These are phyloP conservation scores for Tricholoma terreum DNA, from an alignment of 768 basidiomycete genomes.

Conservation along the genomic window DNA sequence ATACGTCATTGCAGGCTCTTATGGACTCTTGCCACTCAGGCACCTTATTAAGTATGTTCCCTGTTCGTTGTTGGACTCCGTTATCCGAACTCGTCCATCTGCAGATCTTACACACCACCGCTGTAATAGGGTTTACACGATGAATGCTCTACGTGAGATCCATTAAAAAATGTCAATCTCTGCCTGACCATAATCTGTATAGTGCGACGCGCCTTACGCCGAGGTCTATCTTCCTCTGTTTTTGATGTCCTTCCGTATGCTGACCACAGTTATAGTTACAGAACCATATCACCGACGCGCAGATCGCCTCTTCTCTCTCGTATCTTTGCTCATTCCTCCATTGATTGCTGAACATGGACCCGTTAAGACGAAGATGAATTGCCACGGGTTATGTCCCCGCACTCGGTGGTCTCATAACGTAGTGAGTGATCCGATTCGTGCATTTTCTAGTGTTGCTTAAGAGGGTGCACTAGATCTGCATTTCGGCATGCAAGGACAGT, in stretches of 20 bases:
- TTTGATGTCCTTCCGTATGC: not conserved
- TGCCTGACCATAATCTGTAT: not conserved
- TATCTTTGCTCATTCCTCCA: not conserved
- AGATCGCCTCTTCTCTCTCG: not conserved
- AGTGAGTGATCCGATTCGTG: not conserved
- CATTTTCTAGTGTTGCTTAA: no score
- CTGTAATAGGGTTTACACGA: not conserved
- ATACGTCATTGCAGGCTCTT: not conserved
- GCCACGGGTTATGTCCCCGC: not conserved
- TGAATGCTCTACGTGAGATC: not conserved
- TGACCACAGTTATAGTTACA: not conserved
- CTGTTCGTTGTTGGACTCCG: not conserved
- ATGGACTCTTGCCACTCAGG: conserved; percentile 4
- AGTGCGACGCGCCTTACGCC: not conserved
- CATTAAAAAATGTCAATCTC: not conserved
- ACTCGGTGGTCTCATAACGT: not conserved
- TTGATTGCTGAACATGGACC: not conserved
- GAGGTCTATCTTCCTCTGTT: not conserved
- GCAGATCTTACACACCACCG: not conserved
- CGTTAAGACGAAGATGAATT: not conserved
- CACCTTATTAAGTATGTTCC: not conserved
- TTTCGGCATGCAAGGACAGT: conserved; percentile 1
- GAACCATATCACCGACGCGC: not conserved
- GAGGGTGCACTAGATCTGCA: not conserved
- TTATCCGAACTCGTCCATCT: no score